These are phyloP conservation scores for Garcia nutans DNA, from an alignment of 345 rosid genomes.

Conservation along the genomic window DNA sequence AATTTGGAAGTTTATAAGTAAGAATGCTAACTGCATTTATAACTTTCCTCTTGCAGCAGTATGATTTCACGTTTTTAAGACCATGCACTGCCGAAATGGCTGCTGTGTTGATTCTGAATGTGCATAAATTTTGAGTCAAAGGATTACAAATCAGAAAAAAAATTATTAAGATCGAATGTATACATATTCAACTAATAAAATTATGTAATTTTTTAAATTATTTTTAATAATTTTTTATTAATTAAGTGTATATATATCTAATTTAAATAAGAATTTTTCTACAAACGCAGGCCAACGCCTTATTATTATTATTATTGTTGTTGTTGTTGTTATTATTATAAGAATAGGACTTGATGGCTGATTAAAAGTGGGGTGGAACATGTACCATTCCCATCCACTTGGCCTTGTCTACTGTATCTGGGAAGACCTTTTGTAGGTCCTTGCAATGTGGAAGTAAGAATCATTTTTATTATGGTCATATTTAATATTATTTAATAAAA, in stretches of 20 bases:
- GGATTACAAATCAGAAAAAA: no score
- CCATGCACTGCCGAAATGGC: not conserved
- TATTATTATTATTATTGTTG: no score
- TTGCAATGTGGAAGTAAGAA: not conserved
- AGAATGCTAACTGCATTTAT: not conserved
- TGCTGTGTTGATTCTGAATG: no score
- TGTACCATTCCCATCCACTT: not conserved
- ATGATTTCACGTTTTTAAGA: not conserved
- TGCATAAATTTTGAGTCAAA: not conserved
- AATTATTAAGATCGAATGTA: no score
- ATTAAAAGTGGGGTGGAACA: not conserved
- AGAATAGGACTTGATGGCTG: not conserved
- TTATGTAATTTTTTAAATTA: no score
- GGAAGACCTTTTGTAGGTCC: not conserved
- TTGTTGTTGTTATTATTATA: no score
- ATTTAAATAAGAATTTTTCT: no score
- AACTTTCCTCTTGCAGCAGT: not conserved
- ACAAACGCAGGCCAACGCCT: no score
- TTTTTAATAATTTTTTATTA: no score
- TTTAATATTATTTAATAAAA: no score
- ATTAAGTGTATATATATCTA: no score
- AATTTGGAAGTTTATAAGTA: not conserved
- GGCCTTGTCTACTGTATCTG: not conserved
- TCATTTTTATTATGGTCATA: not conserved
- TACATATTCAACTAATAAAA: no score